Base-by-base conservation (phyloP, 176 grass and related monocot species). In the Saccharum spontaneum region DNA sequence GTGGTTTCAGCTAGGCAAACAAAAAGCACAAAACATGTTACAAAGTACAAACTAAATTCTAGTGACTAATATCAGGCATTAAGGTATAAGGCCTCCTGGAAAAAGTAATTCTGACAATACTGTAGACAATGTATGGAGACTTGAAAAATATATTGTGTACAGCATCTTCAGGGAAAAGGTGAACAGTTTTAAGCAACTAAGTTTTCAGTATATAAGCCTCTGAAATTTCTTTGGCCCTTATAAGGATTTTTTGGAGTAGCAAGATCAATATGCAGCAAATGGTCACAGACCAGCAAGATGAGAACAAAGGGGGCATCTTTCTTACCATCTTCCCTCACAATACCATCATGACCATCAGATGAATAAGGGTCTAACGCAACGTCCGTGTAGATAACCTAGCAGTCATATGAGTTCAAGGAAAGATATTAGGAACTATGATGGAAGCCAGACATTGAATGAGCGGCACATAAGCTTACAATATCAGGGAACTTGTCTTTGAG, bases 261-360 rank as follows among this genome's bases (percentile, higher is more conserved):
- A 67, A 73, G 14, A 63, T 85, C 12, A 41, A 15, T 41, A 69
- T 55, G 30, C 4, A 81, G 38, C 70, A 37, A 81, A 46, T 43
- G 26, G 57, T 31, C 28, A 61, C 10, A 65, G 7, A 86, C 46
- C 36, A 83, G 30, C 16, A 82, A 87, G 17, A 34, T 79, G 3
- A 84, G 23, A 22, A 84, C 26, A 68, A 73, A 50, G 17, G 36
- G 23, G 11, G 4, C 12, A 83, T 79, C 46, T 59, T 64, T 26
- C 84, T 89, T 92, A 99, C 97, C 97, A 94, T 96, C 97, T 91
- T 94, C 93, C 70, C 93, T 90, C 73, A 99, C 93, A 48, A 99
- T 99, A 59, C 97, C 93, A 94, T 99, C 97, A 82, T 99, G 97
- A 30, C 97, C 97, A 82, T 99, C 97, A 69, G 97, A 99, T 45